Percentiles rank a stretch among this genome's conserved stretches.
Conservation (phyloP, 2,329 filamentous ascomycete genomes). For the Berkeleyomyces basicola region DNA sequence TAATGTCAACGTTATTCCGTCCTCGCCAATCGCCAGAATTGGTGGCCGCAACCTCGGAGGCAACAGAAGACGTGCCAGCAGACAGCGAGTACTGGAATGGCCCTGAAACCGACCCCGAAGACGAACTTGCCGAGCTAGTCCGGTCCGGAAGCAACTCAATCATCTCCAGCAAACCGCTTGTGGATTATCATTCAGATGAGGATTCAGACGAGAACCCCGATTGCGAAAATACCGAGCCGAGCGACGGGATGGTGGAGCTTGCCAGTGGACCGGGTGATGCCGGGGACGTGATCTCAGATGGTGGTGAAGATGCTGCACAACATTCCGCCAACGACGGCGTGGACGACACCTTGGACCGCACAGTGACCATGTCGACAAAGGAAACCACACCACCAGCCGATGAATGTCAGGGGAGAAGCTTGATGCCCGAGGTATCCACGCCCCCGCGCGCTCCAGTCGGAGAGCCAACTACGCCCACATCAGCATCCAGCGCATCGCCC, state of each 20-base stretch:
- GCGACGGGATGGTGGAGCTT: neutral
- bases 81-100: constrained; percentile 82
- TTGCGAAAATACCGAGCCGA: constrained; percentile 25
- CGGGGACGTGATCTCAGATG: neutral
- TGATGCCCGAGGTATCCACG: constrained; percentile 14
- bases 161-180: constrained; percentile 52
- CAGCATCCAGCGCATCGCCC: constrained; percentile 15
- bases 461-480: constrained; percentile 13
- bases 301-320: neutral
- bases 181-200: constrained; percentile 87
- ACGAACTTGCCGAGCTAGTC: neutral
- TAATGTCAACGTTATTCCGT: constrained; percentile 6
- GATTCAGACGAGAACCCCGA: constrained; percentile 46
- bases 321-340: neutral
- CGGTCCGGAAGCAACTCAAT: constrained; percentile 23
- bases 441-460: constrained; percentile 11
- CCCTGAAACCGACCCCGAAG: constrained; percentile 43
- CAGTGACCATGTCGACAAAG: neutral
- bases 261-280: neutral
- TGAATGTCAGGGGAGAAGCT: neutral
- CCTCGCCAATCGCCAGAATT: constrained; percentile 8
- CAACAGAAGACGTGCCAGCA: neutral
- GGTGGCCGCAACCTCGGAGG: neutral
- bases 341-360: neutral
- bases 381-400: neutral